These are phyloP conservation scores for Meripilus lineatus DNA, from an alignment of 1,284 basidiomycete species.

Conservation along the genomic window DNA sequence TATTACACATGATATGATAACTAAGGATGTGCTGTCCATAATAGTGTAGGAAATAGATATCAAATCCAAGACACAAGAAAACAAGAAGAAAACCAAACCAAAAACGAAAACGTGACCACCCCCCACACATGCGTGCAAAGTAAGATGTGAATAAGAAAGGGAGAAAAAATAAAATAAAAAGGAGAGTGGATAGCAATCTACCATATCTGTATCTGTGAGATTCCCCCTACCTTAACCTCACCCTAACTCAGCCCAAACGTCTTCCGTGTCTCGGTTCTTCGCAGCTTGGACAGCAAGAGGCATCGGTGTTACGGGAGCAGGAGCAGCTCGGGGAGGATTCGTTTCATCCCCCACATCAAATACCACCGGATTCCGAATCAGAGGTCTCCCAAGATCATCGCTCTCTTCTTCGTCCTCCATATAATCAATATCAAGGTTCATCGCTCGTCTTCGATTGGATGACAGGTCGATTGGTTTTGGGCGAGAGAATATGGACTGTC, in stretches of 20 bases:
- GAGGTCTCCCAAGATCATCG: conserved; percentile 51
- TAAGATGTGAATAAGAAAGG: too few relatives aligned
- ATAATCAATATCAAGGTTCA: conserved; percentile 69
- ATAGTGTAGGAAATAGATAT: too few relatives aligned
- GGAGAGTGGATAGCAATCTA: background rate
- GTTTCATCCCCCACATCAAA: conserved; percentile 44
- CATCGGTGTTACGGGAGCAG: conserved; percentile 45
- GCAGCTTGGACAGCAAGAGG: conserved; percentile 48
- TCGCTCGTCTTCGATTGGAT: conserved; percentile 63
- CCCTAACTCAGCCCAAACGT: conserved; percentile 70
- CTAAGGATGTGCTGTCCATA: too few relatives aligned
- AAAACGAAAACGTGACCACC: too few relatives aligned
- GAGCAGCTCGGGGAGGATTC: conserved; percentile 25
- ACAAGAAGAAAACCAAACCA: too few relatives aligned
- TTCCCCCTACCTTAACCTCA: too few relatives aligned
- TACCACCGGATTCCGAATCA: conserved; percentile 47
- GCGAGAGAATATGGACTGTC: conserved; percentile 88
- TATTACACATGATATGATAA: too few relatives aligned
- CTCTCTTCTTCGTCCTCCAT: conserved; percentile 60
- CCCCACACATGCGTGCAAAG: too few relatives aligned
- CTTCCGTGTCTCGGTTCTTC: conserved; percentile 56
- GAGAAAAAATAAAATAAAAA: too few relatives aligned
- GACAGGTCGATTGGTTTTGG: conserved; percentile 91
- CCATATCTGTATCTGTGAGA: background rate
- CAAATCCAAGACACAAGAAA: too few relatives aligned